Percentiles rank a stretch among this genome's conserved stretches.
Conservation (phyloP, 257 asterid species). For the Fraxinus pennsylvanica region DNA sequence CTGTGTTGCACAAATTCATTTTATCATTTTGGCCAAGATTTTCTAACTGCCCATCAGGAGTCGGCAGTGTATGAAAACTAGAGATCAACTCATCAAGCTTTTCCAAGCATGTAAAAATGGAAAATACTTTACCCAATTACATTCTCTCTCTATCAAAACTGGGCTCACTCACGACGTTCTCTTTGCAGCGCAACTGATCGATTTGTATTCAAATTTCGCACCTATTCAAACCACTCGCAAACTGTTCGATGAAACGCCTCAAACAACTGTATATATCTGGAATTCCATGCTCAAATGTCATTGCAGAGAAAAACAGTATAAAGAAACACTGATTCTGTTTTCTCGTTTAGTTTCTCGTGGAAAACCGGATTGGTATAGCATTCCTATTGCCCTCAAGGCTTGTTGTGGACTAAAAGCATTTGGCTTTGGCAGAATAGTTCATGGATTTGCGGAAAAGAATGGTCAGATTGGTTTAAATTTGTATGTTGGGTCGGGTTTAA, state of each 20-base stretch:
- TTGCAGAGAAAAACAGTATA: slow-evolving; percentile 41
- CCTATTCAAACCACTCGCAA: slow-evolving; percentile 36
- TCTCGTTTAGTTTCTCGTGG: slow-evolving; percentile 32
- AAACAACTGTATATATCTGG: slow-evolving; percentile 33
- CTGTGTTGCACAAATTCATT: neutral
- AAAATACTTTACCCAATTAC: slow-evolving; percentile 44
- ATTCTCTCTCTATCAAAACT: slow-evolving; percentile 45
- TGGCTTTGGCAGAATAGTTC: slow-evolving; percentile 51
- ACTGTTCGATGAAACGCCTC: slow-evolving; percentile 75
- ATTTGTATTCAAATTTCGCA: slow-evolving; percentile 25
- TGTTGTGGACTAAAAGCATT: slow-evolving; percentile 49
- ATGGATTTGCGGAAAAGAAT: slow-evolving; percentile 57
- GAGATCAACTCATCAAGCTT: slow-evolving; percentile 34
- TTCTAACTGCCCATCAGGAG: neutral
- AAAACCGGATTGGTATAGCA: slow-evolving; percentile 48
- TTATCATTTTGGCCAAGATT: neutral
- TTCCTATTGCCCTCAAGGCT: slow-evolving; percentile 58
- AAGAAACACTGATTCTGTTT: slow-evolving; percentile 45
- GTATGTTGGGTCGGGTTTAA: slow-evolving; percentile 67
- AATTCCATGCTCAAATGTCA: slow-evolving; percentile 46
- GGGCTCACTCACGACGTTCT: slow-evolving; percentile 31
- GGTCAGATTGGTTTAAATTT: slow-evolving; percentile 34
- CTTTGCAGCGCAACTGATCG: slow-evolving; percentile 38
- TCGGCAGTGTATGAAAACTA: slow-evolving; percentile 32
- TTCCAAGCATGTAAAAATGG: slow-evolving; percentile 45